Base-by-base conservation (phyloP, 345 rosid species). In the Noccaea caerulescens region DNA sequence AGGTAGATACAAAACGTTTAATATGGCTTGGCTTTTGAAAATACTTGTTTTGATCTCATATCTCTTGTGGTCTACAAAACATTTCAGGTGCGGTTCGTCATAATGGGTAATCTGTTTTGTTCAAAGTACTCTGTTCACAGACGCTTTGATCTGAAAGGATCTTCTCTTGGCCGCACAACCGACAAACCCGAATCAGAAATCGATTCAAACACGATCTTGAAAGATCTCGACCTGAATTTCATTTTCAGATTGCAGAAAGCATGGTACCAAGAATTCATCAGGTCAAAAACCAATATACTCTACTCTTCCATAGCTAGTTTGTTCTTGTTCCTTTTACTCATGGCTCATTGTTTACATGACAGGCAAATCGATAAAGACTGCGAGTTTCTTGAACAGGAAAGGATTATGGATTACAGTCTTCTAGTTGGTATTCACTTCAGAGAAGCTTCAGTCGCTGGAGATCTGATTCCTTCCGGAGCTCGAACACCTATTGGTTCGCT, bases 391-490 rank as follows among this genome's bases (percentile, higher is more conserved):
- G 98, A 88, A 66, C 98, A 90, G 20, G 98, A 88, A 78, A 90
- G 96, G 66, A 93, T 91, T 32, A 93, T 93, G 98, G 98, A 93
- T 77, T 93, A 93, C 39, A 93, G 98, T 79, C 89, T 93, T 34
- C 68, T 93, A 46, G 96, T 93, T 41, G 98, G 98, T 41, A 91
- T 93, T 79, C 94, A 90, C 56, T 93, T 93, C 72, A 83, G 88
- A 82, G 92, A 88, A 67, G 84, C 85, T 56, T 67, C 96, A 4
- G 71, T 75, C 2, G 75, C 78, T 47, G 87, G 97, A 34, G 91
- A 90, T n/a, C 67, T 93, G 37, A 85, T 93, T 66, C 91, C 96
- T 42, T 81, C 84, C 41, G 85, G 81, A 77, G 72, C 84, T 72
- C 68, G 63, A 9, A 73, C 87, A 39, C 82, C 83, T 14, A 50